phyloP scores from a whole-genome alignment of 352 stramenopile genomes.

The Phytophthora tentaculata region DNA sequence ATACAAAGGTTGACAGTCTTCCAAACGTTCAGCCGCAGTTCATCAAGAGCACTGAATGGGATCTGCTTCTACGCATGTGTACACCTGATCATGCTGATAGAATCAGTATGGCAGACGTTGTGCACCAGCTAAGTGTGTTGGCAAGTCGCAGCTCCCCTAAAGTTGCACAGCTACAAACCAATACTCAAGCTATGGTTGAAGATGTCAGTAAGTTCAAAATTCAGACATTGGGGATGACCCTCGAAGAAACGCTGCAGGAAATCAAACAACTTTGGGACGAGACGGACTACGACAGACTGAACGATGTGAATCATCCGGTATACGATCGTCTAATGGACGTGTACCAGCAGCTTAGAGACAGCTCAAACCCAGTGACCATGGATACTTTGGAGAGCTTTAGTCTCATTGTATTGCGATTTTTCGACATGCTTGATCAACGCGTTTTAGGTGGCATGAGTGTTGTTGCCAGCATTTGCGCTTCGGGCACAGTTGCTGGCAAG shows the following conservation, averaged over 20 bases:
- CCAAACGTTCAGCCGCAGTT: constrained; percentile 10
- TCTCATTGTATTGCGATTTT: constrained; percentile 20
- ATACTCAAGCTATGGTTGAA: background rate
- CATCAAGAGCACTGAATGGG: constrained; percentile 15
- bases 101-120: constrained; percentile 8
- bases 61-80: constrained; percentile 18
- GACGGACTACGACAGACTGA: background rate
- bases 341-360: constrained; percentile 14
- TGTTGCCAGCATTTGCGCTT: constrained; percentile 15
- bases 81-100: constrained; percentile 5
- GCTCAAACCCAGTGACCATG: background rate
- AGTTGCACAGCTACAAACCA: background rate
- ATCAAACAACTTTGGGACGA: constrained; percentile 11
- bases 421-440: constrained; percentile 17
- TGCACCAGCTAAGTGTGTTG: constrained; percentile 16
- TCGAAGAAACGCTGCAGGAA: constrained; percentile 16
- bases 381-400: constrained; percentile 17
- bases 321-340: constrained; percentile 19
- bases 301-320: constrained; percentile 15
- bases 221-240: constrained; percentile 20
- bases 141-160: background rate
- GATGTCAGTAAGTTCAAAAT: constrained; percentile 21
- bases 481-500: constrained; percentile 15
- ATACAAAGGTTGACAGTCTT: background rate
- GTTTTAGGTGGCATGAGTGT: background rate